Evolutionary conservation across 2,329 filamentous ascomycete genomes (phyloP).

Genomic region (Alternaria triticina): DNA sequence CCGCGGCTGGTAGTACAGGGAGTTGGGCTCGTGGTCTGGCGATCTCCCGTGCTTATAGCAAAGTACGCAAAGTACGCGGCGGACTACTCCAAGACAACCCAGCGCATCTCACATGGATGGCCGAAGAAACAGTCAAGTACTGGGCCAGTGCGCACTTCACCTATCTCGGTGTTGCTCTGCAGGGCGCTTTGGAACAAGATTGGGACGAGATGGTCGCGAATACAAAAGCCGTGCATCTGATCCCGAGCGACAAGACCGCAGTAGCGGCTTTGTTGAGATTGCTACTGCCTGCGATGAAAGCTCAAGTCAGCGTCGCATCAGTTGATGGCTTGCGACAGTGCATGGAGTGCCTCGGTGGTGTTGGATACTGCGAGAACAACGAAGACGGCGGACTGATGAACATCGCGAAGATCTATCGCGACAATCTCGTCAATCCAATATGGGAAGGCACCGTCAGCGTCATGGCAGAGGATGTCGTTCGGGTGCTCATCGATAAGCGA

Average conservation of each 20-base stretch:
- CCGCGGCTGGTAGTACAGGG: slow-evolving; percentile 60
- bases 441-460: slow-evolving; percentile 79
- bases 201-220: slow-evolving; percentile 31
- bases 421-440: slow-evolving; percentile 68
- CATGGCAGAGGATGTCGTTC: slow-evolving; percentile 61
- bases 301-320: slow-evolving; percentile 31
- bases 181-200: slow-evolving; percentile 62
- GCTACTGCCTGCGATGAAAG: slow-evolving; percentile 36
- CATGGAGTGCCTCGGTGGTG: slow-evolving; percentile 71
- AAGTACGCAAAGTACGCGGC: slow-evolving; percentile 60
- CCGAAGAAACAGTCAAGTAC: slow-evolving; percentile 63
- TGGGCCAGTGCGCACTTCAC: slow-evolving; percentile 63
- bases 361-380: slow-evolving; percentile 69
- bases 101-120: slow-evolving; percentile 65
- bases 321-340: slow-evolving; percentile 59
- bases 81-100: slow-evolving; percentile 59
- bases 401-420: slow-evolving; percentile 69
- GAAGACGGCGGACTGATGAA: slow-evolving; percentile 66
- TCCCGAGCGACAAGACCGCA: slow-evolving; percentile 26
- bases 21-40: slow-evolving; percentile 63
- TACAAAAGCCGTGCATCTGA: slow-evolving; percentile 26
- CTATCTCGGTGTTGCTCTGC: slow-evolving; percentile 60
- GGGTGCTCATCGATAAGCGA: slow-evolving; percentile 50
- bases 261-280: slow-evolving; percentile 27
- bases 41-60: slow-evolving; percentile 64